Conservation (phyloP, 495 filamentous ascomycete species). For the Tuber borchii region DNA sequence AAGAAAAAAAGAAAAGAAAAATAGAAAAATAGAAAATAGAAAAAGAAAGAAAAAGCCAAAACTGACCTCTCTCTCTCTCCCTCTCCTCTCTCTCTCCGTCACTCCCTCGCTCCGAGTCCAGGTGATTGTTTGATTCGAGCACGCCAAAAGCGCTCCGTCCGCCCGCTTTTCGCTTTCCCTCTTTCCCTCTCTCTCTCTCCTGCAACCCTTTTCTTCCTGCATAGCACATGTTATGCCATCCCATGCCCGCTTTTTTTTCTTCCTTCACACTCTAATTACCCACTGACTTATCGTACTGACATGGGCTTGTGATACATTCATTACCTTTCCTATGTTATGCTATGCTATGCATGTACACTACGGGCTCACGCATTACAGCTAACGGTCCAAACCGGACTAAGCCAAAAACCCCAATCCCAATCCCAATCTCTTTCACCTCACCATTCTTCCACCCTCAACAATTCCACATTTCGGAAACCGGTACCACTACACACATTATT, state of each 20-base stretch:
- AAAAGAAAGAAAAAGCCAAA: neutral
- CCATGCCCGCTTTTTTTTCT: neutral
- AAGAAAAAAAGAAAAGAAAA: neutral
- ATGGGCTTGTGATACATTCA: neutral
- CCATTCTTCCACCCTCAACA: neutral
- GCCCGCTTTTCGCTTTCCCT: neutral
- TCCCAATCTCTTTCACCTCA: neutral
- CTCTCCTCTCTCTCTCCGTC: neutral
- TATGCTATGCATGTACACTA: neutral
- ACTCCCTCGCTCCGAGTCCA: neutral
- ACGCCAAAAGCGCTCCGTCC: neutral
- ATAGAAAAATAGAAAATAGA: neutral
- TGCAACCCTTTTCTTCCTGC: constrained; percentile 5
- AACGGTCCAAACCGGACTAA: neutral
- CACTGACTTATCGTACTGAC: neutral
- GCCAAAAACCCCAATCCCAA: neutral
- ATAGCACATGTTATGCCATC: neutral
- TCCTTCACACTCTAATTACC: neutral
- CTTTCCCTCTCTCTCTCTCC: neutral
- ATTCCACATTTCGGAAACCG: neutral
- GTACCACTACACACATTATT: neutral
- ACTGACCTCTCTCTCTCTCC: neutral
- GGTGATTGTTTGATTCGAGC: neutral
- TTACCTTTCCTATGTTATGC: neutral
- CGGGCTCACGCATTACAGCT: neutral